Base-by-base conservation (phyloP, 768 basidiomycete genomes). In the Auriscalpium vulgare region DNA sequence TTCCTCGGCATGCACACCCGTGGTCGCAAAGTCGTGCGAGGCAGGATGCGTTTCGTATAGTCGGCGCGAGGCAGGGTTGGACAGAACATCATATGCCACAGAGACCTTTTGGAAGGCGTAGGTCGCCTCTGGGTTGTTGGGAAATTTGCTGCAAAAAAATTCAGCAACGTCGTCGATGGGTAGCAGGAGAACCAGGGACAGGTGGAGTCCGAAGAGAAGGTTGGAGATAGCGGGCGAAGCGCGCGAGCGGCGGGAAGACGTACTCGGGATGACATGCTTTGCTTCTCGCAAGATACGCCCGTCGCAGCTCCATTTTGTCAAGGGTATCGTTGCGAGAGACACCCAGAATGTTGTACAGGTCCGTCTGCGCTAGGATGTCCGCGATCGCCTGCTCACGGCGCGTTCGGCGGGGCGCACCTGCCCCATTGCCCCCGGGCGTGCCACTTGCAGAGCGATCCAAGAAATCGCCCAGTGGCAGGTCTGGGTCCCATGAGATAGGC, bases 91-190 rank as follows among this genome's bases (percentile, higher is more conserved):
- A 62, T 92, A 93, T 1, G 91, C 91, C 14, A 90, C 81, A 6
- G 88, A 85, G 4, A 94, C 85, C 62, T 87, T 88, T 66, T 94
- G 91, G 67, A 94, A 94, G 1, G 91, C 91, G 17, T 80, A 74
- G 0, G 91, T 94, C 16, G 91, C 87, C 47, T 85, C 78, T 5
- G 85, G 82, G 64, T 85, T 83, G 60, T 80, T 68, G 2, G 88
- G 88, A 60, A 88, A 92, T 74, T 92, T 93, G 66, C 91, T 93
- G 54, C 10, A 19, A n/a, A 61, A 52, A 11, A 51, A 37, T n/a
- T 13, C 17, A 10, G 19, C 11, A 17, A 14, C 40, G 51, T 34
- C 14, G n/a, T 13, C 35, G 11, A 37, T n/a, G 7, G 34, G 8
- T 6, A 56, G 60, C 52, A 52, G 47, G 59, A 49, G 47, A 54